These are phyloP conservation scores for Acorus gramineus DNA, from an alignment of 106 monocot species.

Conservation along the genomic window DNA sequence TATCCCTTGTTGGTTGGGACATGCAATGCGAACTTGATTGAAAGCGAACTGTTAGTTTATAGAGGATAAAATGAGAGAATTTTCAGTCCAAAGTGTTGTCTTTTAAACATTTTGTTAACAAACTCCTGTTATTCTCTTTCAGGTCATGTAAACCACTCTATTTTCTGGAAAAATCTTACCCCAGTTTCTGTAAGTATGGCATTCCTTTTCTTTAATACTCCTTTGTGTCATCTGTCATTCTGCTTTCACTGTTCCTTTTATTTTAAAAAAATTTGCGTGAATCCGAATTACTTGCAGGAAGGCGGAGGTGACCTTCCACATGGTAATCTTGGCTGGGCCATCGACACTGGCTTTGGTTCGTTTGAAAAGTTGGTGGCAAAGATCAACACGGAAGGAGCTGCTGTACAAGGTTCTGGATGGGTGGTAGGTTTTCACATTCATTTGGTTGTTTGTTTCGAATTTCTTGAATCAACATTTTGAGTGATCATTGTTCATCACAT, in stretches of 20 bases:
- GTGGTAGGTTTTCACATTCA: slow-evolving; percentile 48
- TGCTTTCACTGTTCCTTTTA: background rate
- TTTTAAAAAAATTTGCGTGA: background rate
- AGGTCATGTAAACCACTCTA: slow-evolving; percentile 97
- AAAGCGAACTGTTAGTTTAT: no score
- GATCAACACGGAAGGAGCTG: slow-evolving; percentile 83
- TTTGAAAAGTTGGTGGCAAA: slow-evolving; percentile 51
- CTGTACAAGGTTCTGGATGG: slow-evolving; percentile 98
- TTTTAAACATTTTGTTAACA: no score
- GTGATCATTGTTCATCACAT: no score
- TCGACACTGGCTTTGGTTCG: slow-evolving; percentile 77
- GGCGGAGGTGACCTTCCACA: slow-evolving; percentile 96
- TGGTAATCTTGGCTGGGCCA: slow-evolving; percentile 80
- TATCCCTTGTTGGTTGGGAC: no score
- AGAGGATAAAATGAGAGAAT: no score
- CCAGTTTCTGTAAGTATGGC: slow-evolving; percentile 43
- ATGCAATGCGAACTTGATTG: no score
- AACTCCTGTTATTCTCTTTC: slow-evolving; percentile 8
- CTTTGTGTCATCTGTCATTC: background rate
- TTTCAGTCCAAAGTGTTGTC: no score
- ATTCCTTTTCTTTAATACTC: background rate
- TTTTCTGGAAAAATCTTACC: slow-evolving; percentile 97
- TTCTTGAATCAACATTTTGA: background rate
- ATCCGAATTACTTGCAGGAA: slow-evolving; percentile 32
- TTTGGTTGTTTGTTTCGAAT: background rate